Conservation (phyloP, 2,329 filamentous ascomycete species). For the Aspergillus tamarii region DNA sequence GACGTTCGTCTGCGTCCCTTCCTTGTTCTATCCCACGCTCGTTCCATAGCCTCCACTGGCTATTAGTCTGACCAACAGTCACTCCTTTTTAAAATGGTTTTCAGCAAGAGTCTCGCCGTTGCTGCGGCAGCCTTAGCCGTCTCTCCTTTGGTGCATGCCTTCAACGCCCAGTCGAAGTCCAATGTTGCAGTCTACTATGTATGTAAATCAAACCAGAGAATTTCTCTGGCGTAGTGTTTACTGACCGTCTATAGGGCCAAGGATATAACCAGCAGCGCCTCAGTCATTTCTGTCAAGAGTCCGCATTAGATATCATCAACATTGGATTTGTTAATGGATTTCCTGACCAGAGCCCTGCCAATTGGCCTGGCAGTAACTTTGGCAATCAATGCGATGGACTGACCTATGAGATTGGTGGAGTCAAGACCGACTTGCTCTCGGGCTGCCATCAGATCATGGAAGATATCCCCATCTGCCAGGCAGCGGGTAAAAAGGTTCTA, state of each 20-base stretch:
- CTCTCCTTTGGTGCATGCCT: slow-evolving; percentile 40
- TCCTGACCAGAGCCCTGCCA: slow-evolving; percentile 48
- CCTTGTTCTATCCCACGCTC: slow-evolving; percentile 47
- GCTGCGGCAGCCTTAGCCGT: slow-evolving; percentile 38
- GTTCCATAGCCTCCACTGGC: slow-evolving; percentile 37
- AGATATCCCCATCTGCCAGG: slow-evolving; percentile 46
- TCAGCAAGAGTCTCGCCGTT: slow-evolving; percentile 37
- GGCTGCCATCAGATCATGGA: slow-evolving; percentile 49
- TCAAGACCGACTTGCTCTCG: slow-evolving; percentile 45
- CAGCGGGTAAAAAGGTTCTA: slow-evolving; percentile 47
- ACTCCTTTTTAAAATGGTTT: slow-evolving; percentile 42
- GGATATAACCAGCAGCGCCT: slow-evolving; percentile 53
- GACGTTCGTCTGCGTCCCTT: slow-evolving; percentile 60
- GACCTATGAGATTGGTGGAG: slow-evolving; percentile 43
- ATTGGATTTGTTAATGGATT: slow-evolving; percentile 60
- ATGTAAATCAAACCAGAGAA: slow-evolving; percentile 15
- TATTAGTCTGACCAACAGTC: slow-evolving; percentile 39
- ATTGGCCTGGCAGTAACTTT: slow-evolving; percentile 59
- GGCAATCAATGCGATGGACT: slow-evolving; percentile 56
- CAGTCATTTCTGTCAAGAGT: slow-evolving; percentile 55
- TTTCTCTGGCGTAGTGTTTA: not conserved
- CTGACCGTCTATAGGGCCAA: slow-evolving; percentile 50
- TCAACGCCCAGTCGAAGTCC: slow-evolving; percentile 45
- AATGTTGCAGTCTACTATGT: slow-evolving; percentile 60
- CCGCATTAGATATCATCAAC: slow-evolving; percentile 58